Conservation (phyloP, 345 rosid genomes). For the Murraya paniculata region DNA sequence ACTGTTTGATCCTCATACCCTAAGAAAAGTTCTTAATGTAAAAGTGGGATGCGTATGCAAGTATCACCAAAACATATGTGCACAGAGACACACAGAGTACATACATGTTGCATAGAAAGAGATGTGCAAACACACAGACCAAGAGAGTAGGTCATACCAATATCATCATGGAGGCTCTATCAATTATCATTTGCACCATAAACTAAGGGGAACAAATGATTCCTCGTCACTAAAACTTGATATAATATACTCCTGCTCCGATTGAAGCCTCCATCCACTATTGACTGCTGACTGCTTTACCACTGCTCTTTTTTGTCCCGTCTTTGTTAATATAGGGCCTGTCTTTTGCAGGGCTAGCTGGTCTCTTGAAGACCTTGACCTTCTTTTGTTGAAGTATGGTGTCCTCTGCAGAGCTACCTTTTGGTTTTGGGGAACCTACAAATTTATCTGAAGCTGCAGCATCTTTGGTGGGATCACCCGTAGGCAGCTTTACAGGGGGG, state of each 20-base stretch:
- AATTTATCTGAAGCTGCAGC: constrained; percentile 27
- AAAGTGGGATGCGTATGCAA: neutral
- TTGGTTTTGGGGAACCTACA: constrained; percentile 35
- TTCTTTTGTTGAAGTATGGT: constrained; percentile 47
- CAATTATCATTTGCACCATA: constrained; percentile 14
- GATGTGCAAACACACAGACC: neutral
- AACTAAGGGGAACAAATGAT: constrained; percentile 10
- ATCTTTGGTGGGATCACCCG: constrained; percentile 25
- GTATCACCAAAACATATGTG: neutral
- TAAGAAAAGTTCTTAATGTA: neutral
- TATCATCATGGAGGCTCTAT: constrained; percentile 15
- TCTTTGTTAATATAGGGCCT: constrained; percentile 26
- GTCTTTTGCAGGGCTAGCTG: constrained; percentile 42
- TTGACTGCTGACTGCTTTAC: constrained; percentile 30
- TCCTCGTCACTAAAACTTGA: constrained; percentile 12
- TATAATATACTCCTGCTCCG: constrained; percentile 28
- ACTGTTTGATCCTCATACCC: neutral
- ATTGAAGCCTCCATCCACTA: constrained; percentile 64
- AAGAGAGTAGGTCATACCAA: constrained; percentile 22
- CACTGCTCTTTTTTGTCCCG: constrained; percentile 39
- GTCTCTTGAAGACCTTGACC: constrained; percentile 56
- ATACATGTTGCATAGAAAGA: neutral
- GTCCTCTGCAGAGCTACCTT: constrained; percentile 35
- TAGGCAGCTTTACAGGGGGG: constrained; percentile 34
- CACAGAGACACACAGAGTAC: neutral